Evolutionary conservation across 2,329 filamentous ascomycete species (phyloP).

Genomic region (Fusarium subtropicale): DNA sequence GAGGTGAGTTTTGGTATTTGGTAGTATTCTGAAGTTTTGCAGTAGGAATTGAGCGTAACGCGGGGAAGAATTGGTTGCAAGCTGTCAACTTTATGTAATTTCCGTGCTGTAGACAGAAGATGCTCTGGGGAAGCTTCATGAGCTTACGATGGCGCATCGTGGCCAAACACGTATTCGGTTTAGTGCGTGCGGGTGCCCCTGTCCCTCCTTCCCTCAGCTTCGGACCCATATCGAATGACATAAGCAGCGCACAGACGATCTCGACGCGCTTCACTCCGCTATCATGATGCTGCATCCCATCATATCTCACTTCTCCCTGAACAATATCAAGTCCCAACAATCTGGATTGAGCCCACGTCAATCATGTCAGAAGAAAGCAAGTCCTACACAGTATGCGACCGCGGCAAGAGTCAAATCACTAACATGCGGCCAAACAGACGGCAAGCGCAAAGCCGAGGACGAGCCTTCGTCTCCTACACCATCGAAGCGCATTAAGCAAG

Average conservation of each 20-base stretch:
- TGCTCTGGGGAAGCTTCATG: conserved; percentile 46
- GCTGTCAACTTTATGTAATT: conserved; percentile 18
- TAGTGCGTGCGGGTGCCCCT: conserved; percentile 43
- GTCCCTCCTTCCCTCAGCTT: conserved; percentile 5
- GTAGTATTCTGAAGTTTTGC: background rate
- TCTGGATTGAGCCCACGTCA: conserved; percentile 3
- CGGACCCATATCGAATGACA: conserved; percentile 36
- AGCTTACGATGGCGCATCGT: conserved; percentile 51
- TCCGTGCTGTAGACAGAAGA: conserved; percentile 34
- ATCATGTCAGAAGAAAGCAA: conserved; percentile 47
- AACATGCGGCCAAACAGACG: conserved; percentile 52
- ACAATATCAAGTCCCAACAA: conserved; percentile 7
- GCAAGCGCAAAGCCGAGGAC: conserved; percentile 79
- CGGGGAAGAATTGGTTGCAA: conserved; percentile 13
- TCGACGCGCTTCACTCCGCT: conserved; percentile 41
- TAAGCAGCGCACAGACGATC: conserved; percentile 49
- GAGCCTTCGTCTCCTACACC: conserved; percentile 71
- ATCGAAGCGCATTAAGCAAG: conserved; percentile 73
- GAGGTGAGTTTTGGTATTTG: background rate
- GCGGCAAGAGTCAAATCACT: background rate
- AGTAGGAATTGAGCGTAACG: background rate
- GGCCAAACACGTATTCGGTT: conserved; percentile 50
- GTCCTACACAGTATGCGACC: background rate
- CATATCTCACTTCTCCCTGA: conserved; percentile 27
- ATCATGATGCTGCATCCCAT: conserved; percentile 39